These are phyloP conservation scores for Ogataea naganishii DNA, from an alignment of 805 yeast genomes.

Conservation along the genomic window DNA sequence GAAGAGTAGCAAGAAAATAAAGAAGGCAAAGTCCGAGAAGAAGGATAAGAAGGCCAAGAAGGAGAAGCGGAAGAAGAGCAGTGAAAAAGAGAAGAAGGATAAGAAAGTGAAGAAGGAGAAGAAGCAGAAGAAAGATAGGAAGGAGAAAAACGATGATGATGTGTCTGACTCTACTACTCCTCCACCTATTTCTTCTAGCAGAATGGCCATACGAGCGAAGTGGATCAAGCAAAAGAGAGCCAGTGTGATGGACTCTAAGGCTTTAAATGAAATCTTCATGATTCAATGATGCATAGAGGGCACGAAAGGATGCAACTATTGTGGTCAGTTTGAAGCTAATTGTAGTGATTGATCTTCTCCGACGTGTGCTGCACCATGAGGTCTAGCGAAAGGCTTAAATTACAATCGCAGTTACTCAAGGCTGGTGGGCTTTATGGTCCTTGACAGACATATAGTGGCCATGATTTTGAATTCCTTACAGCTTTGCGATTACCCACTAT, in stretches of 20 bases:
- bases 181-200: constrained; percentile 33
- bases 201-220: constrained; percentile 69
- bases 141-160: constrained; percentile 18
- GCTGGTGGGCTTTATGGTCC: too few relatives aligned
- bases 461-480: too few relatives aligned
- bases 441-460: too few relatives aligned
- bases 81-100: constrained; percentile 17
- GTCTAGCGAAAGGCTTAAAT: too few relatives aligned
- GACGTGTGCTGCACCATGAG: too few relatives aligned
- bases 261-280: constrained; percentile 91
- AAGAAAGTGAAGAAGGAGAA: constrained; percentile 17
- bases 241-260: constrained; percentile 82
- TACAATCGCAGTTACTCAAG: too few relatives aligned
- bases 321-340: too few relatives aligned
- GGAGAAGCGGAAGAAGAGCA: constrained; percentile 21
- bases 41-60: constrained; percentile 18
- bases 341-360: too few relatives aligned
- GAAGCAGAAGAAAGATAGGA: constrained; percentile 21
- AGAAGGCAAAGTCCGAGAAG: constrained; percentile 16
- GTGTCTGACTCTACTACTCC: constrained; percentile 16
- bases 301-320: too few relatives aligned
- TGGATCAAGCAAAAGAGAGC: constrained; percentile 89
- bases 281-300: constrained; percentile 35
- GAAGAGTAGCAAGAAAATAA: constrained; percentile 18
- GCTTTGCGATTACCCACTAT: too few relatives aligned